These are phyloP conservation scores for Kokia cookei DNA, from an alignment of 441 rosid species.

Conservation along the genomic window DNA sequence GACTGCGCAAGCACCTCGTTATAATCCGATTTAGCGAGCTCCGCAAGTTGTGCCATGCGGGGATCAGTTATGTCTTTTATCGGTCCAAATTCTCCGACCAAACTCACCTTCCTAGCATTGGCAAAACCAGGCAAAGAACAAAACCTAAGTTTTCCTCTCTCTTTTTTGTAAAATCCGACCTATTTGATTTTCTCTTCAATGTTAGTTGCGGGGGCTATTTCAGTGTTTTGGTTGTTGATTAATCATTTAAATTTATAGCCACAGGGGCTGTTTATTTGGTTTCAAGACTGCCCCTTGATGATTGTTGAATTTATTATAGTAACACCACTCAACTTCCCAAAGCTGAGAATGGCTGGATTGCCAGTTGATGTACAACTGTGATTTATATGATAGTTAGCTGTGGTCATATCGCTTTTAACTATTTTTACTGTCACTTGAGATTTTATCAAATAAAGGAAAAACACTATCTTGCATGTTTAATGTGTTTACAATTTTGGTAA, in stretches of 20 bases:
- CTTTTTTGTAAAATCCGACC: neutral
- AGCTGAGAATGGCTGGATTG: neutral
- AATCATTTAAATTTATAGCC: neutral
- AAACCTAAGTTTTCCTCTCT: neutral
- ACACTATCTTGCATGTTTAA: too few species aligned
- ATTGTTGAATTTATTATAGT: neutral
- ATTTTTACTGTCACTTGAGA: too few species aligned
- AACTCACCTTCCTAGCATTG: neutral
- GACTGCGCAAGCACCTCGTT: constrained; percentile 16
- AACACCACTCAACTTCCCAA: neutral
- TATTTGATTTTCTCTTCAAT: neutral
- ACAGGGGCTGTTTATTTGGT: neutral
- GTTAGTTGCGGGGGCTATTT: neutral
- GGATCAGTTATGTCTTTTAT: constrained; percentile 28
- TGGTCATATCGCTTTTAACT: too few species aligned
- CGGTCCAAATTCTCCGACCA: constrained; percentile 22
- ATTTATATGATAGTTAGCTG: too few species aligned
- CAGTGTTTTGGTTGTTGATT: too few species aligned
- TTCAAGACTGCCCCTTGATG: neutral
- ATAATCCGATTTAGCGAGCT: constrained; percentile 31
- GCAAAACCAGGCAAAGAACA: neutral
- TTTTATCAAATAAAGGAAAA: too few species aligned
- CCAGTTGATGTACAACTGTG: too few species aligned
- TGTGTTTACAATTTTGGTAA: too few species aligned
- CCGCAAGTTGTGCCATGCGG: constrained; percentile 22